Evolutionary conservation across 2,329 filamentous ascomycete species (phyloP), one percentile per base, ranked within the genome.

Genomic region (Pezicula carpinea): DNA sequence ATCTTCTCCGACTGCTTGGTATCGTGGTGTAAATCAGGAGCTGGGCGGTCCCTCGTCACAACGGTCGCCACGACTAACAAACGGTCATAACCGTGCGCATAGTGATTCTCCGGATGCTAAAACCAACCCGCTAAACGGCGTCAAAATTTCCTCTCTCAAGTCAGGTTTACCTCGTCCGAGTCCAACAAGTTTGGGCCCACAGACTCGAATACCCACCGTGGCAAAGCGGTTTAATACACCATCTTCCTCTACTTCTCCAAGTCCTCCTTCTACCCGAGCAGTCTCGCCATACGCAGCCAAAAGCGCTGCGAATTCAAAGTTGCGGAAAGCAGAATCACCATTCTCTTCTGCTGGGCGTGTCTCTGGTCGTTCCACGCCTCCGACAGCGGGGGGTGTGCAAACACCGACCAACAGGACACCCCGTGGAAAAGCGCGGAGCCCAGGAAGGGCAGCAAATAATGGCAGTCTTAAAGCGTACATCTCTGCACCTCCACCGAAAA

Each of bases 401-500:
- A 57, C 68, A n/a, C 62, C 68, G 8, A 61, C 65, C 32, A 63
- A 59, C 39, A 67, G 66, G 46, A 59, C 67, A 38, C 47, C 52
- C 36, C 51, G 58, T 40, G 51, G 51, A n/a, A 59, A 57, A 45
- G 43, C 42, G 17, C 55, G 48, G 42, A 55, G 46, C 15, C 47
- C 51, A 15, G 53, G 50, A 19, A 59, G 56, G 43, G 31, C 34
- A 47, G 48, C 48, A 22, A 64, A 73, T 21, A 76, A 72, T 51
- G 79, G 73, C 57, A 82, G 80, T 43, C 73, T 93, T 11, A 83
- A 85, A 56, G 87, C 87, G 33, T 88, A 87, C 63, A 87, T 93
- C 54, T 79, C 85, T 48, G 73, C 80, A 29, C 80, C 87, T 36
- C 74, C 76, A 15, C 80, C 87, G 0, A 89, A 87, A 61, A 76